phyloP scores from a whole-genome alignment of 2,329 filamentous ascomycete species.

The Pleomassaria siparia region DNA sequence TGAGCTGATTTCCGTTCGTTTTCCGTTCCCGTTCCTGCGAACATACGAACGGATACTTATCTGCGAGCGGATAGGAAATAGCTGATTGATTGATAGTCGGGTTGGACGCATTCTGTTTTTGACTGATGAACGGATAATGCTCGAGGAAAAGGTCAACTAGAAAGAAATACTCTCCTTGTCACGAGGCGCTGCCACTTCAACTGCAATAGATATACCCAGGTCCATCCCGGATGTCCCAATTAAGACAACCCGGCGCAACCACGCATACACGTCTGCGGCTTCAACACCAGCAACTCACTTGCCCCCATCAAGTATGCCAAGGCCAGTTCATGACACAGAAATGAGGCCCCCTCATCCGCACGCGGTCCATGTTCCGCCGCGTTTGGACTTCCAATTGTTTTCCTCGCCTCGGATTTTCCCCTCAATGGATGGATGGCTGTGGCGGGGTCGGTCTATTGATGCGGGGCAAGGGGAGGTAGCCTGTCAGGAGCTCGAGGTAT shows the following conservation, averaged over 20 bases:
- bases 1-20: no score
- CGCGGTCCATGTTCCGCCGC: constrained; percentile 5
- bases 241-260: constrained; percentile 24
- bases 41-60: no score
- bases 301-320: constrained; percentile 23
- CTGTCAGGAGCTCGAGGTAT: background rate
- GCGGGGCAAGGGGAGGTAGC: constrained; percentile 23
- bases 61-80: no score
- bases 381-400: constrained; percentile 1
- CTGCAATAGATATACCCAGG: constrained; percentile 14
- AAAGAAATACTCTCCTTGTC: no score
- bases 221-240: constrained; percentile 15
- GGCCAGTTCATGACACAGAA: background rate
- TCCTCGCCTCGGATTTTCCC: constrained; percentile 12
- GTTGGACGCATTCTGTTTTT: no score
- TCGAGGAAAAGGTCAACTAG: no score
- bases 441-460: constrained; percentile 17
- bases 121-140: no score
- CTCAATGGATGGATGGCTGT: no score
- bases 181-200: constrained; percentile 6
- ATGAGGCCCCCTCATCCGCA: background rate
- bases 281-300: constrained; percentile 9
- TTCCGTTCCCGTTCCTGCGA: no score
- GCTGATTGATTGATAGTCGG: no score
- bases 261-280: background rate